phyloP scores from a whole-genome alignment of 1,284 basidiomycete genomes.

The Hymenochaete sp. region DNA sequence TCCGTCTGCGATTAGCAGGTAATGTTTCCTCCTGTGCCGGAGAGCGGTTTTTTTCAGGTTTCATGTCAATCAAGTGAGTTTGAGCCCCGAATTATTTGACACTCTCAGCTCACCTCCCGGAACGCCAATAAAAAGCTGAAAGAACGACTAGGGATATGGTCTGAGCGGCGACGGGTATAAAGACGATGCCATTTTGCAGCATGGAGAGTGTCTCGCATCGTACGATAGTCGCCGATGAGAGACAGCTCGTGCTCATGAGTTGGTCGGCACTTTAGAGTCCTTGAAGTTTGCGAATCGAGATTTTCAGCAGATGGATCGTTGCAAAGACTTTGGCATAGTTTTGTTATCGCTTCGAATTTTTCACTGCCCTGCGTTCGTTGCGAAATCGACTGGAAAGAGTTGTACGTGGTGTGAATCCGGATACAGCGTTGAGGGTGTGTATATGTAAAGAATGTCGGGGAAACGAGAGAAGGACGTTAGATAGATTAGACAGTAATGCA shows the following conservation, averaged over 20 bases:
- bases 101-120: conserved; percentile 43
- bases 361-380: too few species aligned
- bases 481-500: conserved; percentile 11
- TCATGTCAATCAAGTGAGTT: too few species aligned
- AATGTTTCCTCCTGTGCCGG: conserved; percentile 35
- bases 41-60: not conserved
- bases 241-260: conserved; percentile 45
- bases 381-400: not conserved
- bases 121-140: conserved; percentile 40
- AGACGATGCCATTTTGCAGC: conserved; percentile 40
- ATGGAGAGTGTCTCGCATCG: conserved; percentile 52
- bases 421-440: too few species aligned
- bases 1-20: conserved; percentile 54
- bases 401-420: not conserved
- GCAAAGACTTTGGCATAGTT: not conserved
- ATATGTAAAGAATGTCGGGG: conserved; percentile 4
- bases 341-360: too few species aligned
- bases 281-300: too few species aligned
- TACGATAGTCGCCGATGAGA: conserved; percentile 60
- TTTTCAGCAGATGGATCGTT: too few species aligned
- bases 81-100: conserved; percentile 1
- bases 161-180: conserved; percentile 58
- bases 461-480: conserved; percentile 3
- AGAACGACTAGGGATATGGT: conserved; percentile 48
- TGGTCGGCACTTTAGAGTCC: conserved; percentile 10